Evolutionary conservation across 169 alveolate species (phyloP).

Genomic region (Cardiosporidium cionae): DNA sequence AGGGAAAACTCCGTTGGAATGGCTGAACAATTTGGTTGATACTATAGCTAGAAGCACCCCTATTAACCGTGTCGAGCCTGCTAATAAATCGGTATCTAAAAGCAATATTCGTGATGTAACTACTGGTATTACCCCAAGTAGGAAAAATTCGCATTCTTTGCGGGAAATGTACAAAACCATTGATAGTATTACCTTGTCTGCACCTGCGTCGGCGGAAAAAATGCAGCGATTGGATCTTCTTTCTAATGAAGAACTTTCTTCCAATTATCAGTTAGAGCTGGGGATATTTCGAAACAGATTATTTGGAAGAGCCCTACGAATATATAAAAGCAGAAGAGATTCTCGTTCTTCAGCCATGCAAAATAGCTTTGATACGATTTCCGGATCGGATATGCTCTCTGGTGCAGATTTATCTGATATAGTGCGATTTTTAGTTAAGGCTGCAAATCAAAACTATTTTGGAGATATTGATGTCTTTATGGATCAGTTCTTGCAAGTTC

Average conservation of each 20-base stretch:
- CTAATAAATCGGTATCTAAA: too few species aligned
- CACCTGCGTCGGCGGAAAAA: background rate
- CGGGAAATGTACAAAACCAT: background rate
- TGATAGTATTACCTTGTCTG: background rate
- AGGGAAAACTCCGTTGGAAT: constrained; percentile 21
- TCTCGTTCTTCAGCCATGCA: too few species aligned
- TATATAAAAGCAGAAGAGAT: background rate
- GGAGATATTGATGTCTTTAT: constrained; percentile 29
- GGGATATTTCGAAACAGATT: background rate
- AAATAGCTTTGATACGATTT: background rate
- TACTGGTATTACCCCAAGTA: background rate
- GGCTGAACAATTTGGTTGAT: constrained; percentile 21
- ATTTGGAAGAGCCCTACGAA: background rate
- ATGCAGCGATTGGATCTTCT: background rate
- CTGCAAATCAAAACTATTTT: constrained; percentile 27
- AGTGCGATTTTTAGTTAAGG: constrained; percentile 20
- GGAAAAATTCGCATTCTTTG: background rate
- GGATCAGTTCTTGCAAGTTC: constrained; percentile 30
- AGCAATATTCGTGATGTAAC: too few species aligned
- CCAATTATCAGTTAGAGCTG: background rate
- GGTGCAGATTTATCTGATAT: constrained; percentile 27
- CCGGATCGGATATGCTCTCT: background rate
- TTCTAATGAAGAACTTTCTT: background rate
- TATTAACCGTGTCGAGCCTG: background rate
- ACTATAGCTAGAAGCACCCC: constrained; percentile 20